A percentile compares a stretch with the other conserved stretches of the same genome.
phyloP scores from a whole-genome alignment of 2,329 filamentous ascomycete genomes.

The Colletotrichum phormii region DNA sequence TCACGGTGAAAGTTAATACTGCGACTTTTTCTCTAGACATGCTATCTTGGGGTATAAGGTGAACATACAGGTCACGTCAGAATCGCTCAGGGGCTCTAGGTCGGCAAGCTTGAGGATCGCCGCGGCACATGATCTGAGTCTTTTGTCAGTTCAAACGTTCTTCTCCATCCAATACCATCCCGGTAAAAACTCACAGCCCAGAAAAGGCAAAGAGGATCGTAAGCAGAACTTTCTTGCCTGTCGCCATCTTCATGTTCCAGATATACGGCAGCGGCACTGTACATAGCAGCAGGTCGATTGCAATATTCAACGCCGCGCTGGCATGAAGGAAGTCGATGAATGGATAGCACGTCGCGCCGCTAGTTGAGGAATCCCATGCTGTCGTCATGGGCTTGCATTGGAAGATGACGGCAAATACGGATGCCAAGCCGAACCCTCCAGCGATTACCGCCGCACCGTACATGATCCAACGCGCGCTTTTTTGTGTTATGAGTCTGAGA shows the following conservation, averaged over 20 bases:
- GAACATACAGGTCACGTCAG: constrained; percentile 46
- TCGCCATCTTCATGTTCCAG: constrained; percentile 43
- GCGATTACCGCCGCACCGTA: neutral
- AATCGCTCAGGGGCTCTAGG: constrained; percentile 39
- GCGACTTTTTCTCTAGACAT: too few relatives aligned
- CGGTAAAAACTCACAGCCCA: constrained; percentile 43
- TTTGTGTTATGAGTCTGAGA: neutral
- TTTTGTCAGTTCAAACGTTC: neutral
- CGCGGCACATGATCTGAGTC: constrained; percentile 42
- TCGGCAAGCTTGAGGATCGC: constrained; percentile 42
- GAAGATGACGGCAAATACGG: constrained; percentile 20
- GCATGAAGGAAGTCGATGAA: constrained; percentile 44
- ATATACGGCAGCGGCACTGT: constrained; percentile 44
- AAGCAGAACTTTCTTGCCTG: constrained; percentile 42
- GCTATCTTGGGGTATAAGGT: neutral
- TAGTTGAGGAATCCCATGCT: constrained; percentile 43
- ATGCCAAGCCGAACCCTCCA: constrained; percentile 6
- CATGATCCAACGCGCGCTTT: constrained; percentile 1
- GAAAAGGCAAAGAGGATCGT: constrained; percentile 44
- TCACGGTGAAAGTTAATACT: too few relatives aligned
- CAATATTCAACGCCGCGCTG: constrained; percentile 44
- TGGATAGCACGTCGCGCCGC: constrained; percentile 39
- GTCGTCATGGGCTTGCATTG: constrained; percentile 33
- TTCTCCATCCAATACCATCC: fast-evolving
- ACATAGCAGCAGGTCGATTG: constrained; percentile 45